A percentile compares a stretch with the other conserved stretches of the same genome.
phyloP scores from a whole-genome alignment of 1,284 basidiomycete genomes.

The Ceratobasidium sp. region DNA sequence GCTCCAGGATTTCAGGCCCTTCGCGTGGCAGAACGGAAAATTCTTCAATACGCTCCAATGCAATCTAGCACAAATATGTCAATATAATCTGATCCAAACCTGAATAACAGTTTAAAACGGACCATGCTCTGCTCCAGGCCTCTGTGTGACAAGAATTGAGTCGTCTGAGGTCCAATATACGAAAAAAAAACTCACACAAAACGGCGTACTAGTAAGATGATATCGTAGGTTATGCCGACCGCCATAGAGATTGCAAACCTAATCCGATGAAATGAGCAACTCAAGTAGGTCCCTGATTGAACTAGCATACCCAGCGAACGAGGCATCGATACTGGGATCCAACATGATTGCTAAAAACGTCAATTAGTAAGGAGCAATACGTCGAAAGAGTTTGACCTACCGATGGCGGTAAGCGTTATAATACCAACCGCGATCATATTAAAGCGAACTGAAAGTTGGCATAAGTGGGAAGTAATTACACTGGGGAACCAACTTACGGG shows the following conservation, averaged over 20 bases:
- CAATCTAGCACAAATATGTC: conserved; percentile 67
- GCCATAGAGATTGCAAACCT: conserved; percentile 85
- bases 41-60: conserved; percentile 91
- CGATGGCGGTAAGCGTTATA: conserved; percentile 76
- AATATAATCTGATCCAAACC: too few relatives aligned
- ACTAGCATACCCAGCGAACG: conserved; percentile 70
- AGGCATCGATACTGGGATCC: conserved; percentile 78
- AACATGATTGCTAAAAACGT: conserved; percentile 62
- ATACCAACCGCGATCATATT: conserved; percentile 82
- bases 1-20: conserved; percentile 84
- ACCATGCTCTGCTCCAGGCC: conserved; percentile 94
- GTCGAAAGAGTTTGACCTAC: conserved; percentile 54
- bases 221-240: conserved; percentile 76
- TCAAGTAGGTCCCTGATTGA: background rate
- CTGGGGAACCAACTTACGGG: conserved; percentile 56
- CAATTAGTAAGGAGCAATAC: background rate
- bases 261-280: background rate
- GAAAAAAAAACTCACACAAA: conserved; percentile 48
- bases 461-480: conserved; percentile 38
- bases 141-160: background rate
- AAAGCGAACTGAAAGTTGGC: conserved; percentile 74
- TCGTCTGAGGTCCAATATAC: too few relatives aligned
- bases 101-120: conserved; percentile 48
- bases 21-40: conserved; percentile 86
- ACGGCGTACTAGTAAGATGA: conserved; percentile 64